Evolutionary conservation across 495 filamentous ascomycete genomes (phyloP), one percentile per base, ranked within the genome.

Genomic region (Aspergillus coremiiformis): DNA sequence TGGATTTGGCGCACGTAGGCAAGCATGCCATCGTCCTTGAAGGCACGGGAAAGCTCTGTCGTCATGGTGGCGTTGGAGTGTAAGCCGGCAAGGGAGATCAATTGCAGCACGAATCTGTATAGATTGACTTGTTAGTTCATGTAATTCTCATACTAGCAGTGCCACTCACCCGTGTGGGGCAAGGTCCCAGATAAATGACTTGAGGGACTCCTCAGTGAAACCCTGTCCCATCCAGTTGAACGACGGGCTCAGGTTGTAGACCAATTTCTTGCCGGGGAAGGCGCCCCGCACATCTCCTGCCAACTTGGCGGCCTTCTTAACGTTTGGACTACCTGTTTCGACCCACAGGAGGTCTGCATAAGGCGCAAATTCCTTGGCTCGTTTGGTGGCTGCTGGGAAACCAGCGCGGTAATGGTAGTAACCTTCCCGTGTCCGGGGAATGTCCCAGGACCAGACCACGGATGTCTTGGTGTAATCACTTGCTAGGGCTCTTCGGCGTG

Each of bases 201-300:
- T 86, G 32, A 98, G 76, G 4, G 84, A 78, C 20, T 75, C 81
- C 47, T 87, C 81, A 11, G 82, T 81, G 69, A 97, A 98, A 22
- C 93, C 93, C 67, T 97, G 90, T 22, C 79, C 82, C 81, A 93
- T 89, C 93, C 93, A 98, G 75, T 98, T 97, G 81, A 98, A 98
- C 17, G 87, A 93, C 9, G 93, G 93, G 17, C 80, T 85, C 3
- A 98, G 80, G 73, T 98, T 98, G 75, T 98, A 98, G 7, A 98
- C 93, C 19, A 98, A 75, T 32, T 87, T 84, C 76, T 96, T 98
- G 46, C 82, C 83, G 0, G 89, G 87, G 60, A 74, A 70, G 5
- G 60, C 61, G 4, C 64, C 62, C 21, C 84, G 79, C 49, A 98
- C 90, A 27, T 91, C 80, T 3, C 75, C 73, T 1, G 89, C 86